phyloP scores from a whole-genome alignment of 116 monocot species.

The Phalaenopsis hybrid region DNA sequence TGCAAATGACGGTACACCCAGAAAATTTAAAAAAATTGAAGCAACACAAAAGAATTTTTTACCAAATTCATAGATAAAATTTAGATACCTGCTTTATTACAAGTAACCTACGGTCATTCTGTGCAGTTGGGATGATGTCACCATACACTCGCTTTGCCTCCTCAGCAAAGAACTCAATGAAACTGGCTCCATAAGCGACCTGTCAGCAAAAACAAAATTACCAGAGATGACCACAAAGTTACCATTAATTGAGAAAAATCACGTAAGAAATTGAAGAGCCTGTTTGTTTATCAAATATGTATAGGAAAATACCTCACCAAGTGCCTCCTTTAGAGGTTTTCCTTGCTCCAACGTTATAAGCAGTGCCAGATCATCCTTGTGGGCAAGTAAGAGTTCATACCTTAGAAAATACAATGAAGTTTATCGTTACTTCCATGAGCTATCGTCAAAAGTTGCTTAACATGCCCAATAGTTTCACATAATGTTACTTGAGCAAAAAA shows the following conservation, averaged over 20 bases:
- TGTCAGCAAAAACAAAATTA: constrained; percentile 19
- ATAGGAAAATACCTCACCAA: constrained; percentile 60
- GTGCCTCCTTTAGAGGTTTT: constrained; percentile 83
- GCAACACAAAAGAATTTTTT: background rate
- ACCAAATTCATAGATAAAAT: background rate
- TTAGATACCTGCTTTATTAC: constrained; percentile 72
- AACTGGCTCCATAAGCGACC: constrained; percentile 84
- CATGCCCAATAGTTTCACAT: background rate
- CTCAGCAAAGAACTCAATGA: constrained; percentile 90
- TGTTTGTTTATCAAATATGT: background rate
- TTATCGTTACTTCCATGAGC: background rate
- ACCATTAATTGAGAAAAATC: background rate
- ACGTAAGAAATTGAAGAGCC: background rate
- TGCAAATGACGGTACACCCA: too few relatives aligned
- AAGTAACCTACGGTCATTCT: constrained; percentile 72
- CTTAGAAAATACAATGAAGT: constrained; percentile 24
- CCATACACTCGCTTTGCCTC: constrained; percentile 94
- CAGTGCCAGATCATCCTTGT: constrained; percentile 91
- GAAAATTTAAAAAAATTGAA: background rate
- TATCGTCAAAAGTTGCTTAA: background rate
- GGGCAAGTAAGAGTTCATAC: constrained; percentile 74
- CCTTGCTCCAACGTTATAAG: constrained; percentile 96
- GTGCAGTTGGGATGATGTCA: constrained; percentile 79
- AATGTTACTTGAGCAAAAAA: background rate
- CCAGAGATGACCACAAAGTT: background rate